Evolutionary conservation across 495 filamentous ascomycete species (phyloP), one percentile per base, ranked within the genome.

Genomic region (Daldinia vernicosa): DNA sequence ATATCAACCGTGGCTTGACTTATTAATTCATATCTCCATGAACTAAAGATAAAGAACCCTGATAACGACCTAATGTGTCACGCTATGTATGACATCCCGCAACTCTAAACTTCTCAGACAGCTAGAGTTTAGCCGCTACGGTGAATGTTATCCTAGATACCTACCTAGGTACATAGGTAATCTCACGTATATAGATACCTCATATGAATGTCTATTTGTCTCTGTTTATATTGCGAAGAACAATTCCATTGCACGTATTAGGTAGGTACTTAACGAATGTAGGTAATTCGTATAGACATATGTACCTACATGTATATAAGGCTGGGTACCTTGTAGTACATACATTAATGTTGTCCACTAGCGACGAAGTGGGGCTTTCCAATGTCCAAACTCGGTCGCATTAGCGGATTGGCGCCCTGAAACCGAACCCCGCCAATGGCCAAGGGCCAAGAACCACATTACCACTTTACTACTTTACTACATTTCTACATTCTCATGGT

Each of bases 321-420:
- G 32, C 32, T 33, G 32, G 30, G 30, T 45, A 6, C 40, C 40
- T 7, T 51, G 27, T 28, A 28, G 27, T 28, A 28, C 27, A 9
- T n/a, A n/a, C n/a, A 11, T 33, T 33, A 19, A 33, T 55, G 26
- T 52, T 52, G 26, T 53, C 26, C 51, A 14, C 28, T n/a, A 47
- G 6, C 33, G 26, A 60, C 33, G 37, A 66, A 45, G 69, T 71
- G 69, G 69, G 56, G 56, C 53, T 22, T 56, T 35, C 4, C 3
- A 27, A 19, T 39, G 24, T 37, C 22, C 6, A 17, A 17, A 58
- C 27, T 56, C 54, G 47, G 66, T 66, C 61, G 66, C 66, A 74
- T 74, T 70, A 74, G 71, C 63, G 59, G 60, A 74, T 70, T 70
- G 53, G 59, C 39, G 63, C 63, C 67, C 67, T 74, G 71, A 74